A percentile compares a stretch with the other conserved stretches of the same genome.
phyloP scores from a whole-genome alignment of 257 asterid species.

The Coffea canephora region DNA sequence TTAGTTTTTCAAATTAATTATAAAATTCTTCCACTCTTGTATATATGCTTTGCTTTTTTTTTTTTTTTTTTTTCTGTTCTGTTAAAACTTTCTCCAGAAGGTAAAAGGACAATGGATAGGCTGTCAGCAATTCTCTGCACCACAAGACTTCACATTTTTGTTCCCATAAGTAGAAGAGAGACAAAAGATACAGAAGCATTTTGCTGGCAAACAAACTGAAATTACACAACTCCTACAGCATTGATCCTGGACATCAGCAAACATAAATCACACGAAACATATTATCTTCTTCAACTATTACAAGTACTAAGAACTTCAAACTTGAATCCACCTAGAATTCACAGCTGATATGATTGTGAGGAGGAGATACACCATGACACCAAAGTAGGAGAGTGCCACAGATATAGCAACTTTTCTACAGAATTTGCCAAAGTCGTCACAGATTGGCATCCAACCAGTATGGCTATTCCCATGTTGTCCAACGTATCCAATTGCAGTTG shows the following conservation, averaged over 20 bases:
- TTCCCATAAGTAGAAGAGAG: background rate
- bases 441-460: slow-evolving; percentile 57
- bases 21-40: too few relatives aligned
- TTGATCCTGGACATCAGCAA: background rate
- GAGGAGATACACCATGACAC: slow-evolving; percentile 31
- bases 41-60: too few relatives aligned
- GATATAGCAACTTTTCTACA: slow-evolving; percentile 42
- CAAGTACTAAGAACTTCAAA: background rate
- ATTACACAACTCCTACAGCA: background rate
- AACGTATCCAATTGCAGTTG: slow-evolving; percentile 56
- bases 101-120: too few relatives aligned
- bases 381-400: slow-evolving; percentile 23
- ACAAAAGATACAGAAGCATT: background rate
- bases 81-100: too few relatives aligned
- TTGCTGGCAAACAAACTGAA: background rate
- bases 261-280: background rate
- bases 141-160: background rate
- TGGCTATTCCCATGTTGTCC: slow-evolving; percentile 58
- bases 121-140: background rate
- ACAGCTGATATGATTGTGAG: slow-evolving; percentile 47
- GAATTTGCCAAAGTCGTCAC: slow-evolving; percentile 46
- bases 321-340: slow-evolving; percentile 33
- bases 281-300: background rate
- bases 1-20: background rate
- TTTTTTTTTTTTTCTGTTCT: too few relatives aligned